phyloP scores from a whole-genome alignment of 345 rosid species.

The Camelina laxa region DNA sequence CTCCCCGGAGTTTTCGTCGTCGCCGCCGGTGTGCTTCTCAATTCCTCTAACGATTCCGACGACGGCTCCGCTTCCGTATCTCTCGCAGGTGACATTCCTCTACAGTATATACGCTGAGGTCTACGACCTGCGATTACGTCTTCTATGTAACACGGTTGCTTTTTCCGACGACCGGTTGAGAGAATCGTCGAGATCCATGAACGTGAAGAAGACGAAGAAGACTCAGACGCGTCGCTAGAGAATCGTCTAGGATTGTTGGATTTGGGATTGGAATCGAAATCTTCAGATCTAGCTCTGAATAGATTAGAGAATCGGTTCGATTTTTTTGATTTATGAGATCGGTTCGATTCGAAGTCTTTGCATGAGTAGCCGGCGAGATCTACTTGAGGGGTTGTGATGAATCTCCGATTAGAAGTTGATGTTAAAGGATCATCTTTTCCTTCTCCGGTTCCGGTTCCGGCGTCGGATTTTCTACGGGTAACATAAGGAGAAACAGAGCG shows the following conservation, averaged over 20 bases:
- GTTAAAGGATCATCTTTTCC: conserved; percentile 7
- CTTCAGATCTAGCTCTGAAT: conserved; percentile 75
- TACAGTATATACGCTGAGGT: conserved; percentile 47
- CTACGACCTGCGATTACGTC: conserved; percentile 40
- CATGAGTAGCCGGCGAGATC: conserved; percentile 46
- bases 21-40: conserved; percentile 42
- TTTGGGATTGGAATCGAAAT: conserved; percentile 49
- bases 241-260: conserved; percentile 46
- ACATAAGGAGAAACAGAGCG: conserved; percentile 84
- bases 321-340: too few relatives aligned
- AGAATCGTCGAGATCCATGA: conserved; percentile 67
- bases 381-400: conserved; percentile 77
- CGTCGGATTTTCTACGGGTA: conserved; percentile 62
- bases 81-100: conserved; percentile 87
- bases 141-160: conserved; percentile 50
- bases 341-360: conserved; percentile 39
- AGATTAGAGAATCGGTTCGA: conserved; percentile 55
- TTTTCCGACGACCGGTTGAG: conserved; percentile 49
- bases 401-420: conserved; percentile 42
- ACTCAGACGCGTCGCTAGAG: conserved; percentile 27
- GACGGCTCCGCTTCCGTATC: conserved; percentile 47
- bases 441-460: conserved; percentile 31
- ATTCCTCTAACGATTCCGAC: conserved; percentile 51
- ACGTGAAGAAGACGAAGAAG: conserved; percentile 47
- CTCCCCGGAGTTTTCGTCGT: conserved; percentile 41